phyloP scores from a whole-genome alignment of 1,284 basidiomycete species.

The Puccinia novopanici region DNA sequence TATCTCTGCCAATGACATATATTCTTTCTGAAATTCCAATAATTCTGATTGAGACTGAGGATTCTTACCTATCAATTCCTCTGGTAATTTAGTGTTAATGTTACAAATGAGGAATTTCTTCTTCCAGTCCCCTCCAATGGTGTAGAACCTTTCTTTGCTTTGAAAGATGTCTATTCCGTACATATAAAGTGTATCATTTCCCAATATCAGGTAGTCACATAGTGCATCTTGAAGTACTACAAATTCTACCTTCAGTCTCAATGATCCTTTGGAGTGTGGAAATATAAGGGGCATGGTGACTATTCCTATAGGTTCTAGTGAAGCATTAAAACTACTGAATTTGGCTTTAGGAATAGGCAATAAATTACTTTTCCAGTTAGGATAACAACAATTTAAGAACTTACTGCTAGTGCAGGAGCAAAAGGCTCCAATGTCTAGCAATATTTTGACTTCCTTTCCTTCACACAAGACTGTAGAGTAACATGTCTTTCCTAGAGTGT shows the following conservation, averaged over 20 bases:
- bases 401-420: slow-evolving; percentile 9
- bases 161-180: slow-evolving; percentile 17
- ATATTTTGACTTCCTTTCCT: slow-evolving; percentile 1
- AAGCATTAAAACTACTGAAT: slow-evolving; percentile 7
- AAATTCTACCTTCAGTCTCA: neutral
- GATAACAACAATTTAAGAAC: no score
- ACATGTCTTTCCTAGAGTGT: neutral
- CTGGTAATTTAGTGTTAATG: neutral
- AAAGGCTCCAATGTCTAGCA: slow-evolving; percentile 4
- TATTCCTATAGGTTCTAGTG: neutral
- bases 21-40: neutral
- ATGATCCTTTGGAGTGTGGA: neutral
- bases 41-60: no score
- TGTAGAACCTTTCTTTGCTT: neutral
- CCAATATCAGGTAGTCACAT: slow-evolving; percentile 5
- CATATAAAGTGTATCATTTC: slow-evolving; percentile 14
- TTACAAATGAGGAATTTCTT: slow-evolving; percentile 12
- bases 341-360: slow-evolving; percentile 10
- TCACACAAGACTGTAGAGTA: neutral
- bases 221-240: neutral
- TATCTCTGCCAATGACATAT: neutral
- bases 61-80: no score
- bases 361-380: no score
- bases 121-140: slow-evolving; percentile 14
- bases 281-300: no score